Percentiles rank a stretch among this genome's conserved stretches.
phyloP scores from a whole-genome alignment of 1,284 basidiomycete genomes.

The Gymnopus androsaceus region DNA sequence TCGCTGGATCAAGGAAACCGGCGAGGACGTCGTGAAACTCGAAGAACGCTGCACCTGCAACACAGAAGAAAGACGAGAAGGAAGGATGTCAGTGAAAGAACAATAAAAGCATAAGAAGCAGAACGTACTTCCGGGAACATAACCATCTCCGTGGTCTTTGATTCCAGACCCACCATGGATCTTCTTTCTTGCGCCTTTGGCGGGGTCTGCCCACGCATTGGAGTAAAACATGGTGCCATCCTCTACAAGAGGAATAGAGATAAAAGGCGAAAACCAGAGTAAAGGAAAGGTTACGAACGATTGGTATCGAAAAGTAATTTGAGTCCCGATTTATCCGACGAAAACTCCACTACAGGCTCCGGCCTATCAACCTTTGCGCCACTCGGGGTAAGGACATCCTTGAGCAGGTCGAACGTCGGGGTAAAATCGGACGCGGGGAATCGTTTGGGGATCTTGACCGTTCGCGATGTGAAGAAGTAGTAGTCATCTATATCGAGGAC shows the following conservation, averaged over 20 bases:
- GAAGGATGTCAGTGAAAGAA: constrained; percentile 2
- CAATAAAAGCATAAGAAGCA: constrained; percentile 8
- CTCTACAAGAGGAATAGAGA: constrained; percentile 42
- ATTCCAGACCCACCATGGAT: constrained; percentile 74
- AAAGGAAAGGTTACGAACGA: constrained; percentile 62
- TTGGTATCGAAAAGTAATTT: constrained; percentile 66
- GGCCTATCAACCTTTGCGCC: constrained; percentile 32
- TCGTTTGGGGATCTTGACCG: constrained; percentile 37
- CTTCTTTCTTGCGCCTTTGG: constrained; percentile 61
- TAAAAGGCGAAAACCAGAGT: neutral
- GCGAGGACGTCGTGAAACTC: constrained; percentile 71
- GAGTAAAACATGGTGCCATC: constrained; percentile 75
- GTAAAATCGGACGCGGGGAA: constrained; percentile 37
- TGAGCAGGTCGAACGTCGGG: constrained; percentile 45
- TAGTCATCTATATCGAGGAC: constrained; percentile 53
- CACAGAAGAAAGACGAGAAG: neutral
- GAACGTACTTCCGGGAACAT: constrained; percentile 54
- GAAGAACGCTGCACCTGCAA: constrained; percentile 66
- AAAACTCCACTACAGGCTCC: constrained; percentile 53
- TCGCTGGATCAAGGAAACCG: constrained; percentile 49
- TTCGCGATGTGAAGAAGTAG: constrained; percentile 51
- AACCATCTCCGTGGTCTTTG: constrained; percentile 59
- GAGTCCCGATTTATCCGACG: constrained; percentile 59
- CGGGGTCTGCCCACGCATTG: constrained; percentile 50
- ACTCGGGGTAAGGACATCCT: constrained; percentile 45